Percentiles rank a stretch among this genome's conserved stretches.
phyloP scores from a whole-genome alignment of 164 flowering plant genomes.

The Chimonanthus salicifolius region DNA sequence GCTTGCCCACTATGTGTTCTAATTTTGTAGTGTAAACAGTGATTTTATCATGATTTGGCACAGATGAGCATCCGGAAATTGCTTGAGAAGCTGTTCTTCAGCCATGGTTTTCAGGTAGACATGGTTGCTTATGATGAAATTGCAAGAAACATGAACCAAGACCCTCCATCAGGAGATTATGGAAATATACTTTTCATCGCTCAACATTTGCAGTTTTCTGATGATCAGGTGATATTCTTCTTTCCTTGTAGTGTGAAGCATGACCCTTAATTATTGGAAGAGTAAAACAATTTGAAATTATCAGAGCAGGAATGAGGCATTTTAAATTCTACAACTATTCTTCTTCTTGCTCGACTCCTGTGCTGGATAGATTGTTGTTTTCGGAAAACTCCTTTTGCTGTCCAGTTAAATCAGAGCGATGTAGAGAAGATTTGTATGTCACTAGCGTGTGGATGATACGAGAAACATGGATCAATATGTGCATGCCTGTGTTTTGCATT shows the following conservation, averaged over 20 bases:
- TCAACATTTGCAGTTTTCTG: conserved; percentile 77
- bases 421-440: too few species aligned
- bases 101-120: conserved; percentile 60
- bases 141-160: conserved; percentile 34
- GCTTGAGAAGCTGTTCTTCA: conserved; percentile 67
- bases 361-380: too few species aligned
- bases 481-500: too few species aligned
- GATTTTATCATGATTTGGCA: conserved; percentile 6
- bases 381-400: too few species aligned
- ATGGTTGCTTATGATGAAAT: conserved; percentile 35
- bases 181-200: conserved; percentile 57
- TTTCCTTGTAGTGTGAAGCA: background rate
- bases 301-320: too few species aligned
- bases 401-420: too few species aligned
- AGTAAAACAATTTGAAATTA: too few species aligned
- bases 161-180: conserved; percentile 26
- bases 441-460: too few species aligned
- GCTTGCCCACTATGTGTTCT: background rate
- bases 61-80: conserved; percentile 37
- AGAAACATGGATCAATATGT: too few species aligned
- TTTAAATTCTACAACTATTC: too few species aligned
- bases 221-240: conserved; percentile 56
- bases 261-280: too few species aligned
- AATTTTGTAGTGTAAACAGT: background rate
- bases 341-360: too few species aligned